phyloP scores from a whole-genome alignment of 768 basidiomycete genomes.

The Suillus cothurnatus region DNA sequence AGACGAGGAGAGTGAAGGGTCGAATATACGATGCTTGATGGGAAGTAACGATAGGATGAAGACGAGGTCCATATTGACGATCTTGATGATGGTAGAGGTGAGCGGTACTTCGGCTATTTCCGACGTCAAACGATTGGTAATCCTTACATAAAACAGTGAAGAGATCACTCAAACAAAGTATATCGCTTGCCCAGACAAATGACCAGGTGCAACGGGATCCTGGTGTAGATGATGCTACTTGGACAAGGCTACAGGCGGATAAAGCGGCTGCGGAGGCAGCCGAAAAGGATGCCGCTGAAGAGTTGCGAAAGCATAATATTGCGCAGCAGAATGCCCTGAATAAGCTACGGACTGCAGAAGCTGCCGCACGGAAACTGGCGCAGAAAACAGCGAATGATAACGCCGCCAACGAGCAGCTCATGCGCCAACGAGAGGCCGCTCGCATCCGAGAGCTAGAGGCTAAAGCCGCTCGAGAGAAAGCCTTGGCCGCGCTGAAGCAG shows the following conservation, averaged over 20 bases:
- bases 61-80: no score
- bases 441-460: slow-evolving; percentile 29
- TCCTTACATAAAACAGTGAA: background rate
- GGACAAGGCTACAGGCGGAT: slow-evolving; percentile 50
- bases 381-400: slow-evolving; percentile 20
- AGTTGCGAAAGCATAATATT: slow-evolving; percentile 19
- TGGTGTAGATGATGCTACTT: slow-evolving; percentile 54
- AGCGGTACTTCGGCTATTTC: no score
- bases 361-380: slow-evolving; percentile 14
- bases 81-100: no score
- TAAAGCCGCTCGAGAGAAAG: slow-evolving; percentile 27
- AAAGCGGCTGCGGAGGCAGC: slow-evolving; percentile 30
- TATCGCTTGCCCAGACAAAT: background rate
- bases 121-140: no score
- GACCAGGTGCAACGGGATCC: slow-evolving; percentile 40
- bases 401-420: slow-evolving; percentile 75
- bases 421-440: slow-evolving; percentile 27
- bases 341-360: slow-evolving; percentile 13
- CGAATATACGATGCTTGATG: no score
- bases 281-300: slow-evolving; percentile 20
- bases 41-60: no score
- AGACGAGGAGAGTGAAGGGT: no score
- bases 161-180: background rate
- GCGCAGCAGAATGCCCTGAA: slow-evolving; percentile 22
- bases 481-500: slow-evolving; percentile 30